Percentiles rank a stretch among this genome's conserved stretches.
Evolutionary conservation across 345 rosid genomes (phyloP).

Genomic region (Pugionium cornutum): DNA sequence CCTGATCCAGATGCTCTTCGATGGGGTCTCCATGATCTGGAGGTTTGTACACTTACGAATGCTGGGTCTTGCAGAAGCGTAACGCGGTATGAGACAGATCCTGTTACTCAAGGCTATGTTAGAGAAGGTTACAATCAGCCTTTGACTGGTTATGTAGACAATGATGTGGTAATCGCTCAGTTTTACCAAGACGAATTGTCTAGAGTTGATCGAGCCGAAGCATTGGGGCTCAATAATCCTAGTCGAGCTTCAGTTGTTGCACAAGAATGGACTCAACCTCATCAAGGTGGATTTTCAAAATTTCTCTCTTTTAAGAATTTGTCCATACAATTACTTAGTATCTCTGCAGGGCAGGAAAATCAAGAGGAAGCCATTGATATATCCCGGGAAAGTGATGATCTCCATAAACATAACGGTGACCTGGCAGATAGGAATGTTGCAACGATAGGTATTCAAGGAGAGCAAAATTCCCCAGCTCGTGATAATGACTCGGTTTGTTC

Average conservation of each 20-base stretch:
- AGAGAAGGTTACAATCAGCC: slow-evolving; percentile 55
- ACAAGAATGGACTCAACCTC: slow-evolving; percentile 59
- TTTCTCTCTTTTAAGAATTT: slow-evolving; percentile 35
- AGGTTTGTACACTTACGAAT: slow-evolving; percentile 57
- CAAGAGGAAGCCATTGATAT: slow-evolving; percentile 11
- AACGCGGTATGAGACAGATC: slow-evolving; percentile 51
- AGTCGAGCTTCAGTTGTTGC: slow-evolving; percentile 53
- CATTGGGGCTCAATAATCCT: slow-evolving; percentile 44
- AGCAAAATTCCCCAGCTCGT: slow-evolving; percentile 33
- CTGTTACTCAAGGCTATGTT: slow-evolving; percentile 51
- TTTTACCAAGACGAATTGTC: slow-evolving; percentile 80
- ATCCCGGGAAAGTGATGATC: slow-evolving; percentile 22
- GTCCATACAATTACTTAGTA: slow-evolving; percentile 5
- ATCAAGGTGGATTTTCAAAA: slow-evolving; percentile 30
- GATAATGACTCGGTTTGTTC: slow-evolving; percentile 37
- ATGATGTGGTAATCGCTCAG: slow-evolving; percentile 76
- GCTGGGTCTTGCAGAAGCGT: slow-evolving; percentile 53
- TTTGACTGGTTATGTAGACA: slow-evolving; percentile 49
- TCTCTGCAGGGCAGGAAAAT: slow-evolving; percentile 40
- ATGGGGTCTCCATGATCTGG: slow-evolving; percentile 76
- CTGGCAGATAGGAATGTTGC: slow-evolving; percentile 36
- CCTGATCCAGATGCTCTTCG: slow-evolving; percentile 74
- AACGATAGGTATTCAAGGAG: slow-evolving; percentile 19
- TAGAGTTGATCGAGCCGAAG: slow-evolving; percentile 55
- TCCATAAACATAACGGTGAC: slow-evolving; percentile 16